These are phyloP conservation scores for Colletotrichum destructivum DNA, from an alignment of 2,329 filamentous ascomycete species.

Conservation along the genomic window DNA sequence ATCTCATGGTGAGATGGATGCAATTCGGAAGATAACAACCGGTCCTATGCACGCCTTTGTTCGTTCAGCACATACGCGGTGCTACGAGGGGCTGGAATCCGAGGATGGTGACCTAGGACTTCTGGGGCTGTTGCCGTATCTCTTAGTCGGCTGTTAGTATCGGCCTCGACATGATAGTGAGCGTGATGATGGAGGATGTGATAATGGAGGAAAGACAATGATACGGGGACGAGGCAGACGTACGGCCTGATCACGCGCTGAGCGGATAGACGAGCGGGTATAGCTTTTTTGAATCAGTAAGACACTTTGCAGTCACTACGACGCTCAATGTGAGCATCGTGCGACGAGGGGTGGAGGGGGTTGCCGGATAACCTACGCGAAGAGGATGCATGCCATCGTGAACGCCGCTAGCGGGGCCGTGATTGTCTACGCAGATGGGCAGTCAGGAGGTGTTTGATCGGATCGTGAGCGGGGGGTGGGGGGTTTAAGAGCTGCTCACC, in stretches of 20 bases:
- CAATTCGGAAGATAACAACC: not conserved
- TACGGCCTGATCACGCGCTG: slow-evolving; percentile 54
- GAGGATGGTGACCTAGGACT: slow-evolving; percentile 11
- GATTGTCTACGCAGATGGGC: slow-evolving; percentile 53
- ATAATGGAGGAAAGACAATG: not conserved
- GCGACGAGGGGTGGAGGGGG: too few species aligned
- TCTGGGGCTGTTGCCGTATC: slow-evolving; percentile 22
- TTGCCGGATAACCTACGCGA: slow-evolving; percentile 55
- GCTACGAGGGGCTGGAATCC: not conserved
- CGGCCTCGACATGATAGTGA: too few species aligned
- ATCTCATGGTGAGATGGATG: not conserved
- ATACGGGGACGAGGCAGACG: slow-evolving; percentile 28
- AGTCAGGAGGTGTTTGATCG: slow-evolving; percentile 1
- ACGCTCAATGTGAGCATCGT: not conserved
- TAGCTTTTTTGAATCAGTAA: slow-evolving; percentile 49
- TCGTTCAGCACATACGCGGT: not conserved
- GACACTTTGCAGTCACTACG: too few species aligned
- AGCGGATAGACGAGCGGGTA: slow-evolving; percentile 59
- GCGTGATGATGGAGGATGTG: not conserved
- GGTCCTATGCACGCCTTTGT: not conserved
- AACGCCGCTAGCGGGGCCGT: slow-evolving; percentile 68
- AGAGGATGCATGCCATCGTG: slow-evolving; percentile 67
- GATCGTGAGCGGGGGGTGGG: not conserved
- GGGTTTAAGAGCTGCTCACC: slow-evolving; percentile 3
- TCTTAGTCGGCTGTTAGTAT: slow-evolving; percentile 22